Conservation (phyloP, 2,329 filamentous ascomycete species). For the Ophiostoma montium region DNA sequence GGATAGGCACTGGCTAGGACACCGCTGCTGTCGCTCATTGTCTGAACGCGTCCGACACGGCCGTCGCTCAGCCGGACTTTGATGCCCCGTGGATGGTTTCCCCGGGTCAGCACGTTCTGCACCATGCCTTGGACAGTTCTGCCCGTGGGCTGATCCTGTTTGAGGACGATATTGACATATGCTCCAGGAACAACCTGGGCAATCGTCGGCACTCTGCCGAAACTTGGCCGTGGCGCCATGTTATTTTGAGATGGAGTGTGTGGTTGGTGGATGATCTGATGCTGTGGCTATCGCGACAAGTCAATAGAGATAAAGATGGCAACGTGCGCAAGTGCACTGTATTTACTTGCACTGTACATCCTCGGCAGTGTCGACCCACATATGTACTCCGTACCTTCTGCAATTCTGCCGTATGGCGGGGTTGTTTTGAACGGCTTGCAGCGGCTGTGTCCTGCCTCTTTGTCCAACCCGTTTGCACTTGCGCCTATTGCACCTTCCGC, state of each 20-base stretch:
- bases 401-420: too few species aligned
- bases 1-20: constrained; percentile 7
- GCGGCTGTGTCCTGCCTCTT: not conserved
- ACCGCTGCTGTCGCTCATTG: constrained; percentile 25
- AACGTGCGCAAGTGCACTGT: too few species aligned
- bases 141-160: constrained; percentile 62
- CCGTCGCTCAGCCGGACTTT: constrained; percentile 63
- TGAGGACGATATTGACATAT: constrained; percentile 57
- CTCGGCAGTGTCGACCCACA: too few species aligned
- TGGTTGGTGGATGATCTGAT: not conserved
- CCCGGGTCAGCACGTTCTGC: constrained; percentile 53
- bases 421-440: not conserved
- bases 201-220: constrained; percentile 4
- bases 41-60: constrained; percentile 59
- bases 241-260: not conserved
- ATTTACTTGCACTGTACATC: too few species aligned
- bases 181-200: constrained; percentile 44
- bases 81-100: constrained; percentile 64
- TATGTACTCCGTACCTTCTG: too few species aligned
- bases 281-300: not conserved
- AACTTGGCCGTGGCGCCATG: constrained; percentile 1
- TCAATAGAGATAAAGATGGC: too few species aligned
- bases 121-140: constrained; percentile 54
- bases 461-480: not conserved
- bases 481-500: not conserved